phyloP scores from a whole-genome alignment of 108 stramenopile genomes.

The Nitzschia sp. region DNA sequence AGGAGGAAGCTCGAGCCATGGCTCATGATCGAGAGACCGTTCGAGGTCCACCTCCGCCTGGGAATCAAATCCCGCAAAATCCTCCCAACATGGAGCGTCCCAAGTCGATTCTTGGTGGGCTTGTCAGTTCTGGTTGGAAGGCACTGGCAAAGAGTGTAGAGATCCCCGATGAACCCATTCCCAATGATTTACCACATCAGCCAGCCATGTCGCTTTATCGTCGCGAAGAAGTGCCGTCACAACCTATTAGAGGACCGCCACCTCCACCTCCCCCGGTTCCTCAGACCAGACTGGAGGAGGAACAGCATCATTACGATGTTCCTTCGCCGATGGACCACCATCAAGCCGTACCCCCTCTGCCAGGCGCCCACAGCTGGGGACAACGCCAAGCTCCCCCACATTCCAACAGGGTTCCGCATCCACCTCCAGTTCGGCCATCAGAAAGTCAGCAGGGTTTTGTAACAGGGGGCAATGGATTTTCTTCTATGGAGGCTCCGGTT shows the following conservation, averaged over 20 bases:
- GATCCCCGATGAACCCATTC: conserved; percentile 46
- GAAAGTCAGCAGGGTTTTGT: too few species aligned
- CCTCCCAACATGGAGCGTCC: conserved; percentile 34
- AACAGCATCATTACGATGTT: too few species aligned
- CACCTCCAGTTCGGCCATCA: too few species aligned
- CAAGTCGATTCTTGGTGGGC: conserved; percentile 70
- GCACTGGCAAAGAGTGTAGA: conserved; percentile 64
- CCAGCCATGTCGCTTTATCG: conserved; percentile 6
- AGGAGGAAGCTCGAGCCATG: conserved; percentile 20
- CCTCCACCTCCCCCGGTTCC: background rate
- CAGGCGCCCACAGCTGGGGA: too few species aligned
- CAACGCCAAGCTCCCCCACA: too few species aligned
- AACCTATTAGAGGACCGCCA: background rate
- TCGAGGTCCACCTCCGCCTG: conserved; percentile 4
- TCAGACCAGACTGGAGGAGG: background rate
- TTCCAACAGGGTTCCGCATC: too few species aligned
- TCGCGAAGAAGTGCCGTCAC: conserved; percentile 13
- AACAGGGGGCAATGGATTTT: too few species aligned
- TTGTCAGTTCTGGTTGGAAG: conserved; percentile 64
- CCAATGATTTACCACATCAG: background rate
- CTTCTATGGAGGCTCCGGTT: too few species aligned
- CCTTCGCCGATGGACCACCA: too few species aligned
- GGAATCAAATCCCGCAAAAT: background rate
- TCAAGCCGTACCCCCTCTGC: too few species aligned
- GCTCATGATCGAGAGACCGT: conserved; percentile 10